Evolutionary conservation across 805 yeast species (phyloP).

Genomic region (Suhomyces sp.): DNA sequence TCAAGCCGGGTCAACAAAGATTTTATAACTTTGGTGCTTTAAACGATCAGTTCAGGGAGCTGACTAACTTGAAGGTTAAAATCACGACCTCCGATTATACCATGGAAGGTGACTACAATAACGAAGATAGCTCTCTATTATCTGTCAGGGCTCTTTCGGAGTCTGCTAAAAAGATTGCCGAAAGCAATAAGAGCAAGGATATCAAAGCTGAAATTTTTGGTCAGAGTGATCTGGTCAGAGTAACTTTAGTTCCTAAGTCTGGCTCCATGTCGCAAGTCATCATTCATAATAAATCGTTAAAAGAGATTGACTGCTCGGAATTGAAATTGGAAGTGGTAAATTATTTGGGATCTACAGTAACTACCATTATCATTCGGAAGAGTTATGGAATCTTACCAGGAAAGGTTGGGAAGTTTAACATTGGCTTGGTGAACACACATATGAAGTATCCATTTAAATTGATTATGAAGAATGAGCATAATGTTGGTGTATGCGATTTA

Average conservation of each 20-base stretch:
- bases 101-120: conserved; percentile 15
- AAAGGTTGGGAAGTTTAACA: conserved; percentile 32
- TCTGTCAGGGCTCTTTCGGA: conserved; percentile 1
- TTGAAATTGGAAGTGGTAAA: conserved; percentile 30
- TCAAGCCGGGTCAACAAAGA: conserved; percentile 26
- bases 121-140: conserved; percentile 5
- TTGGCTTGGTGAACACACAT: conserved; percentile 30
- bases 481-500: conserved; percentile 21
- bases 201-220: no score
- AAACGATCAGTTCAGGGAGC: conserved; percentile 13
- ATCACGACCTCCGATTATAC: conserved; percentile 17
- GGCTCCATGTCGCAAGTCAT: conserved; percentile 30
- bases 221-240: conserved; percentile 12
- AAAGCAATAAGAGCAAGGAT: not conserved
- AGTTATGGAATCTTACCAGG: conserved; percentile 33
- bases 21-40: conserved; percentile 26
- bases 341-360: conserved; percentile 26
- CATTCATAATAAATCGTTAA: conserved; percentile 27
- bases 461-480: conserved; percentile 20
- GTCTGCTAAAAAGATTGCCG: not conserved
- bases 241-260: conserved; percentile 31
- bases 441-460: conserved; percentile 35
- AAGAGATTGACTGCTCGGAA: conserved; percentile 28
- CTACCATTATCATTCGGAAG: conserved; percentile 29
- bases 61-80: conserved; percentile 19